These are phyloP conservation scores for Colletotrichum shisoi DNA, from an alignment of 2,329 filamentous ascomycete species.

Conservation along the genomic window DNA sequence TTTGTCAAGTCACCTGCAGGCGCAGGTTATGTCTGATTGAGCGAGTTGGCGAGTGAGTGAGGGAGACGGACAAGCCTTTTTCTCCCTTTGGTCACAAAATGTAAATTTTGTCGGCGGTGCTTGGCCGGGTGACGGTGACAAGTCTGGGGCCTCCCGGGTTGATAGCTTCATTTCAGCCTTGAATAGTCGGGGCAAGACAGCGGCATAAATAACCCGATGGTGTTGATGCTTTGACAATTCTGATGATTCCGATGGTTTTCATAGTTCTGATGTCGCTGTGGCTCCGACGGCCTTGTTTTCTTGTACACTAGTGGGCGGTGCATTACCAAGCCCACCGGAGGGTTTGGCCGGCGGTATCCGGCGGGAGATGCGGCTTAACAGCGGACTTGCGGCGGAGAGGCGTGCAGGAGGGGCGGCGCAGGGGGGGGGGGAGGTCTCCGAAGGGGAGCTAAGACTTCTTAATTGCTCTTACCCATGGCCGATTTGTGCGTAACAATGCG, in stretches of 20 bases:
- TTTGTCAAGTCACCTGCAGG: constrained; percentile 15
- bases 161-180: constrained; percentile 6
- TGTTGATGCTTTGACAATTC: background rate
- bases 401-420: constrained; percentile 11
- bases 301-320: no score
- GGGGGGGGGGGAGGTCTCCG: constrained; percentile 15
- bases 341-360: no score
- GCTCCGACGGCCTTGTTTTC: no score
- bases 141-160: background rate
- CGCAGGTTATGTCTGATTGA: background rate
- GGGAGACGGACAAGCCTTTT: constrained; percentile 34
- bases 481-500: background rate
- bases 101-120: background rate
- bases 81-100: background rate
- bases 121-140: constrained; percentile 22
- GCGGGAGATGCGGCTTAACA: constrained; percentile 9
- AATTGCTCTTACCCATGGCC: background rate
- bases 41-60: background rate
- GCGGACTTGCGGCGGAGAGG: constrained; percentile 27
- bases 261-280: no score
- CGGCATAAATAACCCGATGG: background rate
- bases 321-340: no score
- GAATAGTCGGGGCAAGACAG: background rate
- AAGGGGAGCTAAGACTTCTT: constrained; percentile 7
- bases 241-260: no score